Base-by-base conservation (phyloP, 345 rosid genomes). In the Acer saccharum region DNA sequence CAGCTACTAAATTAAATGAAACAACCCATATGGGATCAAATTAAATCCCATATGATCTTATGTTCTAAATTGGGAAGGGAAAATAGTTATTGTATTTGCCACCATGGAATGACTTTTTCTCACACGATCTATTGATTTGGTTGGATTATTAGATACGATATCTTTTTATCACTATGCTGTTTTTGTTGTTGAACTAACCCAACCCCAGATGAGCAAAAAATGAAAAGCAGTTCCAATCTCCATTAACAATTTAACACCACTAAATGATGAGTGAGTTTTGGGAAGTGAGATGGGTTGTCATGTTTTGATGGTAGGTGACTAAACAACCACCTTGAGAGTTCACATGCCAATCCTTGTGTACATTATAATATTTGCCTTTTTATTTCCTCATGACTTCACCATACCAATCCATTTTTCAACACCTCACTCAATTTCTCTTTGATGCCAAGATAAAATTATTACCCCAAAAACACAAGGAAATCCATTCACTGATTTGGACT, bases 271-370 rank as follows among this genome's bases (percentile, higher is more conserved):
- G 68, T 48, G 68, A 44, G 29, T 62, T 65, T 43, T 44, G 70
- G 32, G 72, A 72, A 81, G 80, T 76, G 79, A 81, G 89, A 86
- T 84, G 83, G 69, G 86, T 80, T 84, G 88, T 86, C 89, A 66
- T 81, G 85, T 75, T 80, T 52, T 46, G 12, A 81, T 84, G 89
- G 84, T 84, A 76, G 87, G 88, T 88, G 91, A 86, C 88, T 78
- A 85, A 83, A 85, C 86, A 88, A 83, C 87, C 86, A 80, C 88
- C 86, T 81, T 78, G 81, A 76, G 65, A 77, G 65, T 81, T 84
- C 89, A 88, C 87, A 86, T 81, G 86, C 79, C 83, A 23, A 80
- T 80, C 84, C 79, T 80, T 73, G 84, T 82, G 62, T 65, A 64
- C 83, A 79, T 60, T 72, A 82, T 73, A 77, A 74, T 82, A 68